These are phyloP conservation scores for Colletotrichum eleusines DNA, from an alignment of 2,329 filamentous ascomycete species.

Conservation along the genomic window DNA sequence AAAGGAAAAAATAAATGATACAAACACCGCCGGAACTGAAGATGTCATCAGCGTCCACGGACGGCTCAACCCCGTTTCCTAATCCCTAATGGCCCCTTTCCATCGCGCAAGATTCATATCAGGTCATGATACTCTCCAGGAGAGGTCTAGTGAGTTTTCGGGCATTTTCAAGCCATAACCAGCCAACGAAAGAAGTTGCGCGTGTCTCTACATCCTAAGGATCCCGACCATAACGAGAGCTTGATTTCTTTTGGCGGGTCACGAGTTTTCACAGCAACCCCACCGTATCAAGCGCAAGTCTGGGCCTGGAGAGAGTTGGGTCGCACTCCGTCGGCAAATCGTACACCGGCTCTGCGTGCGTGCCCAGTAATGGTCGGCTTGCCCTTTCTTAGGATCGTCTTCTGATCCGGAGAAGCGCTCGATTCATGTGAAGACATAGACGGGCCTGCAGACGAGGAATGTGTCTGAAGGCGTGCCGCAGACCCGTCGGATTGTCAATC, in stretches of 20 bases:
- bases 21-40: conserved; percentile 26
- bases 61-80: conserved; percentile 40
- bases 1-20: conserved; percentile 22
- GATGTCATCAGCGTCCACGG: conserved; percentile 20
- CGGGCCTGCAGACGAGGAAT: conserved; percentile 70
- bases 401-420: conserved; percentile 54
- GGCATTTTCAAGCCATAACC: conserved; percentile 41
- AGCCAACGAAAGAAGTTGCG: conserved; percentile 37
- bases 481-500: conserved; percentile 90
- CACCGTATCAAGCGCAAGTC: conserved; percentile 52
- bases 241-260: conserved; percentile 32
- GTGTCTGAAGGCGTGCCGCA: conserved; percentile 61
- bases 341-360: conserved; percentile 55
- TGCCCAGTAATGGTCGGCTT: conserved; percentile 54
- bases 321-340: conserved; percentile 56
- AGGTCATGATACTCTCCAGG: conserved; percentile 42
- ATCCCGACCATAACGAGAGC: conserved; percentile 40
- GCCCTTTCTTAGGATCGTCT: conserved; percentile 60
- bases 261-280: conserved; percentile 32
- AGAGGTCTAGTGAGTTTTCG: conserved; percentile 42
- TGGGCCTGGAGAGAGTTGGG: conserved; percentile 49
- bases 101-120: conserved; percentile 42
- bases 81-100: conserved; percentile 35
- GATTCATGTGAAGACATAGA: conserved; percentile 60
- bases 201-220: conserved; percentile 21